Base-by-base conservation (phyloP, 108 stramenopile species). In the Asterionellopsis glacialis region DNA sequence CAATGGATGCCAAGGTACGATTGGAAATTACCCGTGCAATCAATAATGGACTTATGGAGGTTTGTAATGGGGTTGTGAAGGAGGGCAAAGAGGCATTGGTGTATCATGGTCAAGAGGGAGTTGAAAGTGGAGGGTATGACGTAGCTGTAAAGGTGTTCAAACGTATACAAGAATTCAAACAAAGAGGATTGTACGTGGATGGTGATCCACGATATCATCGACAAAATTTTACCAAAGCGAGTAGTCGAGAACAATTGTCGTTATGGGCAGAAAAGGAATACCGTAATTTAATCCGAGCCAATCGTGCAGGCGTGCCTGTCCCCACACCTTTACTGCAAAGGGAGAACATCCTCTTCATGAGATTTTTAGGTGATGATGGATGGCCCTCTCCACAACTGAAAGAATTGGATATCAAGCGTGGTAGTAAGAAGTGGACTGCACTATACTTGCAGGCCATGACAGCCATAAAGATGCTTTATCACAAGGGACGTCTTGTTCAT, bases 111-210 rank as follows among this genome's bases (percentile, higher is more conserved):
- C 66, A 83, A 22, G 55, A 68, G 23, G 81, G 81, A 24, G 49
- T 51, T 3, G 70, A 55, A 33, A 82, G 76, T 61, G 72, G 67
- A 55, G 82, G 80, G 7, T 64, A 63, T 56, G 87, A 93, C 68
- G 86, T 93, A 11, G 88, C 88, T 15, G 73, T 93, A 56, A 93
- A 93, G 59, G 79, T 93, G 9, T 89, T 90, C 63, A 88, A 93
- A 54, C 69, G 88, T 5, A 88, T 93, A 21, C 55, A 73, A 28
- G 91, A 87, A 49, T 93, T 89, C 52, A 58, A 65, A 51, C 61
- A 59, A 11, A 42, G 91, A 45, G 76, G 83, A 3, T 70, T 70
- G 22, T 88, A 89, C 33, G 88, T 88, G 14, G 84, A 86, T 48
- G 76, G 85, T 15, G 91, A 89, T 60, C 82, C 85, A 4, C 66